Evolutionary conservation across 2,329 filamentous ascomycete species (phyloP).

Genomic region (Fusarium illudens): DNA sequence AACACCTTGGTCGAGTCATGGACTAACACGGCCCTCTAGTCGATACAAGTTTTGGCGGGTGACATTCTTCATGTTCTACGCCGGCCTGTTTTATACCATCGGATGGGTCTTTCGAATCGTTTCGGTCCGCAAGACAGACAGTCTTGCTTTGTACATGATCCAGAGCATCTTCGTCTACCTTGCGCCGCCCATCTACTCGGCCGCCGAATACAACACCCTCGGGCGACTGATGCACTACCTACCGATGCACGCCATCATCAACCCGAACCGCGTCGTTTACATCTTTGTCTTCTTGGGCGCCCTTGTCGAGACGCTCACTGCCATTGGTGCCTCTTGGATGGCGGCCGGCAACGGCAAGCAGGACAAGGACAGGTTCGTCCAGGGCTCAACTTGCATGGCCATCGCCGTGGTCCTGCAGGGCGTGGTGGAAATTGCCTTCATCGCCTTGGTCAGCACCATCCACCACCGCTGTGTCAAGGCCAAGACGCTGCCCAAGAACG

Average conservation of each 20-base stretch:
- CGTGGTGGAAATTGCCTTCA: constrained; percentile 34
- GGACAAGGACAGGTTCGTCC: constrained; percentile 62
- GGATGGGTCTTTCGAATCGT: constrained; percentile 36
- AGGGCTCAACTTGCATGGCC: constrained; percentile 63
- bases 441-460: constrained; percentile 31
- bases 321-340: constrained; percentile 38
- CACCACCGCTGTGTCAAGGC: constrained; percentile 28
- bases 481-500: constrained; percentile 37
- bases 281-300: constrained; percentile 39
- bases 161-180: constrained; percentile 40
- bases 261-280: constrained; percentile 41
- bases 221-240: constrained; percentile 41
- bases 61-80: constrained; percentile 42
- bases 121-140: constrained; percentile 30
- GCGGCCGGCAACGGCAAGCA: constrained; percentile 43
- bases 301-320: constrained; percentile 36
- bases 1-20: neutral
- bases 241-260: constrained; percentile 39
- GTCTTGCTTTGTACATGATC: constrained; percentile 37
- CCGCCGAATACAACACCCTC: constrained; percentile 41
- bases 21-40: constrained; percentile 5
- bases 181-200: constrained; percentile 37
- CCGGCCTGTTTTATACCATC: constrained; percentile 32
- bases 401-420: constrained; percentile 56
- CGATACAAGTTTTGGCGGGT: constrained; percentile 40